Evolutionary conservation across 129 eudicot genomes (phyloP).

Genomic region (Chrysanthemum makinoi): DNA sequence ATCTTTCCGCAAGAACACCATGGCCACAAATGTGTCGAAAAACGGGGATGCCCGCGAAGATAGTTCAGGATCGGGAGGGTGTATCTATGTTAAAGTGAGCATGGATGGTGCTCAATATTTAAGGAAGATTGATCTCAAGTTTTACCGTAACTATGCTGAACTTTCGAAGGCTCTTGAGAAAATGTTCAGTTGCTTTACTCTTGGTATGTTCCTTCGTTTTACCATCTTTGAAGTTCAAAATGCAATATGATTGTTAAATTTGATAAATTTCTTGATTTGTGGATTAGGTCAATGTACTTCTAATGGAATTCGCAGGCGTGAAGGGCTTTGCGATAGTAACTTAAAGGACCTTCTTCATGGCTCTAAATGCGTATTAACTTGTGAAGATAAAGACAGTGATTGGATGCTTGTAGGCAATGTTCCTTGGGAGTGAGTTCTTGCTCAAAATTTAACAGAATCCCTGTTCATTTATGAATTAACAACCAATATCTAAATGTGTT

Average conservation of each 20-base stretch:
- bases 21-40: conserved; percentile 62
- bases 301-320: conserved; percentile 48
- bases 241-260: conserved; percentile 10
- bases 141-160: conserved; percentile 61
- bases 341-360: conserved; percentile 64
- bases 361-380: conserved; percentile 82
- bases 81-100: conserved; percentile 94
- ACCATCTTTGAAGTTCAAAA: background rate
- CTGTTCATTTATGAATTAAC: background rate
- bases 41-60: conserved; percentile 34
- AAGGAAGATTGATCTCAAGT: conserved; percentile 89
- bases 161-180: conserved; percentile 93
- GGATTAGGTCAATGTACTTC: conserved; percentile 64
- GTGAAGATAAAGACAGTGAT: conserved; percentile 94
- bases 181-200: conserved; percentile 95
- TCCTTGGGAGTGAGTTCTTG: conserved; percentile 87
- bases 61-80: conserved; percentile 45
- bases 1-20: conserved; percentile 85
- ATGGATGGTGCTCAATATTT: conserved; percentile 99
- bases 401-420: conserved; percentile 99
- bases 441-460: background rate
- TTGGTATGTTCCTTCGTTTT: conserved; percentile 43
- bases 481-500: background rate
- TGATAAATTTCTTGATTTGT: conserved; percentile 1
- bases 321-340: conserved; percentile 61